Evolutionary conservation across 441 rosid genomes (phyloP).

Genomic region (Corymbia calophylla): DNA sequence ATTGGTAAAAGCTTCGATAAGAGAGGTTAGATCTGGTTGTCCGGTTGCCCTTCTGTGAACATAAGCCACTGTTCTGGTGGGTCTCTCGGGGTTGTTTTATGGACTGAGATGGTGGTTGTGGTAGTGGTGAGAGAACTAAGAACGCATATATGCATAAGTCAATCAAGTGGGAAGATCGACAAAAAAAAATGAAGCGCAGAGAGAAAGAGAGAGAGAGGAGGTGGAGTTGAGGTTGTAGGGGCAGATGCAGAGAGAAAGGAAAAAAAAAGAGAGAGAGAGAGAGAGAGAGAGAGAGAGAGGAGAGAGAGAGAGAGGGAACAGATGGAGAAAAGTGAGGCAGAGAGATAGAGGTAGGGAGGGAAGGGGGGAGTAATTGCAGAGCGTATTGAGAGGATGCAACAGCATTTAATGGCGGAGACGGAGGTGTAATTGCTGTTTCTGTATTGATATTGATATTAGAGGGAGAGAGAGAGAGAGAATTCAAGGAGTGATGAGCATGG

Average conservation of each 20-base stretch:
- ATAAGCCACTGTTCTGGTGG: not conserved
- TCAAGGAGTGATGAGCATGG: not conserved
- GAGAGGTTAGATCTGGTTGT: not conserved
- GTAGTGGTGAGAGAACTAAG: not conserved
- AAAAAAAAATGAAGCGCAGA: not conserved
- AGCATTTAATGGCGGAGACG: slow-evolving; percentile 75
- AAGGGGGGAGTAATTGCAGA: slow-evolving; percentile 63
- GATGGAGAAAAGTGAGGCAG: slow-evolving; percentile 24
- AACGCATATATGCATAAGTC: not conserved
- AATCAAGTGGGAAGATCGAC: not conserved
- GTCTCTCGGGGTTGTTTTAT: not conserved
- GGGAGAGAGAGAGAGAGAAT: slow-evolving; percentile 12
- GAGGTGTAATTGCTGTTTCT: slow-evolving; percentile 48
- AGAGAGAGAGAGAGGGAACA: not conserved
- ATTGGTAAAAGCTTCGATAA: not conserved
- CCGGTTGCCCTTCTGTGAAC: not conserved
- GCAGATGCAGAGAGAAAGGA: slow-evolving; percentile 10
- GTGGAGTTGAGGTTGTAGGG: not conserved
- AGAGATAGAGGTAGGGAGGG: not conserved
- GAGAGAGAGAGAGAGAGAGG: not conserved
- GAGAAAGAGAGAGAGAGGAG: slow-evolving; percentile 4
- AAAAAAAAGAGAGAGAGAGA: not conserved
- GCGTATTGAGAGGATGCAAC: slow-evolving; percentile 85
- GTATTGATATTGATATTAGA: not conserved
- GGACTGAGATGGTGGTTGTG: not conserved